These are phyloP conservation scores for Cyclotella kingstonii DNA, from an alignment of 108 stramenopile species.

Conservation along the genomic window DNA sequence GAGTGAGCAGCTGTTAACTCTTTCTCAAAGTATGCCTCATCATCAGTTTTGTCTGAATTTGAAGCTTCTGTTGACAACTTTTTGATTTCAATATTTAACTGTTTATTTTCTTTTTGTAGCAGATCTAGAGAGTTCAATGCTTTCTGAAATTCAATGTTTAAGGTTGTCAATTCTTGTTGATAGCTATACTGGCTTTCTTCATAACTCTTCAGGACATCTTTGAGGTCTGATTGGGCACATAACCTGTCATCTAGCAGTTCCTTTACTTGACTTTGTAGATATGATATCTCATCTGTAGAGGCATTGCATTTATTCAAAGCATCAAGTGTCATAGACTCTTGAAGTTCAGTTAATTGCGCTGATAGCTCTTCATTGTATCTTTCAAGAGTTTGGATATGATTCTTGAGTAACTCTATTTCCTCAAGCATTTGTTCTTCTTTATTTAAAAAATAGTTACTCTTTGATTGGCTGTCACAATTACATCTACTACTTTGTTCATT, in stretches of 20 bases:
- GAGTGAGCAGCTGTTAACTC: slow-evolving; percentile 37
- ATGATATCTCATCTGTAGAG: slow-evolving; percentile 1
- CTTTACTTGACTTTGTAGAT: slow-evolving; percentile 8
- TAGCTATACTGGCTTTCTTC: slow-evolving; percentile 21
- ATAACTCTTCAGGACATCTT: slow-evolving; percentile 10
- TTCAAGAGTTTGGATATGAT: slow-evolving; percentile 24
- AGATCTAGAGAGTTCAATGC: slow-evolving; percentile 23
- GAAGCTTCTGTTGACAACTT: slow-evolving; percentile 9
- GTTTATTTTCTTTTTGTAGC: slow-evolving; percentile 35
- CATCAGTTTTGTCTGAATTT: slow-evolving; percentile 1
- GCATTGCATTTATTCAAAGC: slow-evolving; percentile 8
- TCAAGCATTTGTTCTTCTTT: slow-evolving; percentile 17
- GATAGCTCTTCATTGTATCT: slow-evolving; percentile 22
- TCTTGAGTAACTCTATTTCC: slow-evolving; percentile 22
- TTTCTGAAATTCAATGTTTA: slow-evolving; percentile 35
- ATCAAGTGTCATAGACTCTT: slow-evolving; percentile 3
- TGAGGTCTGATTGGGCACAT: slow-evolving; percentile 19
- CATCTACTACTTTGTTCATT: background rate
- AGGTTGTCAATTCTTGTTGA: slow-evolving; percentile 29
- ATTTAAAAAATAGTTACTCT: background rate
- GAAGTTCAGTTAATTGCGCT: slow-evolving; percentile 13
- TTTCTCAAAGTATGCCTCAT: slow-evolving; percentile 34
- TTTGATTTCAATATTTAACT: slow-evolving; percentile 20
- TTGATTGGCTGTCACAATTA: background rate
- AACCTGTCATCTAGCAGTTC: slow-evolving; percentile 1